A percentile compares a stretch with the other conserved stretches of the same genome.
Evolutionary conservation across 345 rosid species (phyloP).

Genomic region (Schrenkiella parvula): DNA sequence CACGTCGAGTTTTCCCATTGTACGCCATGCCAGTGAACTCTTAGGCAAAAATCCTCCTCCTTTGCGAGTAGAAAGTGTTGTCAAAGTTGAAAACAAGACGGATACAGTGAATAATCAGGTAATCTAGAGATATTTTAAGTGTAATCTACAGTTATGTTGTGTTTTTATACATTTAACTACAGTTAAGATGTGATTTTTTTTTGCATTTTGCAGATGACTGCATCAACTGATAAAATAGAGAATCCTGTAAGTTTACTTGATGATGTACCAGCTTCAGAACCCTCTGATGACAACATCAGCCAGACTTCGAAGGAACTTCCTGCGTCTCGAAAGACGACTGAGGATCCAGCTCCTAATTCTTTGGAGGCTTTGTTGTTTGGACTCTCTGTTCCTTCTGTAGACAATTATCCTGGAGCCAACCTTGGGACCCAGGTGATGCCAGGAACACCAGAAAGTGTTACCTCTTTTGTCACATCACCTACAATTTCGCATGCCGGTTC

Average conservation of each 20-base stretch:
- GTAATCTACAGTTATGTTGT: background rate
- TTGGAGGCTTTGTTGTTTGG: constrained; percentile 61
- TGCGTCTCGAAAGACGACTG: constrained; percentile 26
- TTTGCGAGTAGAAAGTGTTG: constrained; percentile 25
- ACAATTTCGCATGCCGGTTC: constrained; percentile 28
- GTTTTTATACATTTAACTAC: background rate
- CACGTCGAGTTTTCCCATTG: constrained; percentile 28
- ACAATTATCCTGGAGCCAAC: constrained; percentile 13
- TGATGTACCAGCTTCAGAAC: constrained; percentile 26
- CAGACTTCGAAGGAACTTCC: constrained; percentile 30
- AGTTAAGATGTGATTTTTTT: background rate
- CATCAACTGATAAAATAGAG: constrained; percentile 25
- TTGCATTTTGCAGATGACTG: constrained; percentile 34
- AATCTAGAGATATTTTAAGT: background rate
- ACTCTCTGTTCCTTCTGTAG: constrained; percentile 39
- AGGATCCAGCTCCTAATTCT: constrained; percentile 41
- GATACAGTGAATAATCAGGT: constrained; percentile 18
- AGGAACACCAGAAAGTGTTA: background rate
- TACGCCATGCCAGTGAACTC: constrained; percentile 37
- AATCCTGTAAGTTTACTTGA: constrained; percentile 40
- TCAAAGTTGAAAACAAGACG: constrained; percentile 25
- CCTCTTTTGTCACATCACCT: constrained; percentile 26
- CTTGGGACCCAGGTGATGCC: constrained; percentile 14
- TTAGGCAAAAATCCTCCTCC: constrained; percentile 28
- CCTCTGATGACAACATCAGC: constrained; percentile 31